Evolutionary conservation across 371 early-diverging fungal species (phyloP).

Genomic region (Circinella minor): DNA sequence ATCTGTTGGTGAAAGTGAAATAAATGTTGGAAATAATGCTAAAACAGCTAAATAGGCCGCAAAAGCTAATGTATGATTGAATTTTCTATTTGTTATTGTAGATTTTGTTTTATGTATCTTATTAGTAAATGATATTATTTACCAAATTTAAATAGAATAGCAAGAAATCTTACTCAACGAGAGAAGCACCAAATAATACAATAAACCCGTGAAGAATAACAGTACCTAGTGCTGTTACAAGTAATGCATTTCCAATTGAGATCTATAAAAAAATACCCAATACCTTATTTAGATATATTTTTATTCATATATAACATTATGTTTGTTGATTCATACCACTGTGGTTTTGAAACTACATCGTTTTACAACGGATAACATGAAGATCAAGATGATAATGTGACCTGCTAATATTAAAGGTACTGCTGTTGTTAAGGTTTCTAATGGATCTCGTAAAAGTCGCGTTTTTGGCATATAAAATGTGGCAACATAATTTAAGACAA

Average conservation of each 20-base stretch:
- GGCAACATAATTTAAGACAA: conserved; percentile 34
- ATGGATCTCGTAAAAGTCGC: conserved; percentile 43
- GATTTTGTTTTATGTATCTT: not conserved
- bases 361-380: conserved; percentile 25
- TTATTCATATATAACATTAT: not conserved
- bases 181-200: conserved; percentile 49
- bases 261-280: conserved; percentile 15
- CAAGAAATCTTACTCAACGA: conserved; percentile 34
- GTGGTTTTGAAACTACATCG: conserved; percentile 12
- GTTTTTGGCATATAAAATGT: conserved; percentile 42
- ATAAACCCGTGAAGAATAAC: conserved; percentile 36
- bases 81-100: conserved; percentile 24
- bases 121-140: too few species aligned
- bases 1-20: conserved; percentile 24
- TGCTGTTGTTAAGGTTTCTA: conserved; percentile 37
- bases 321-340: conserved; percentile 6
- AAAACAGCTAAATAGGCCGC: conserved; percentile 46
- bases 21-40: conserved; percentile 40
- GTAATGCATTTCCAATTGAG: conserved; percentile 31
- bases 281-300: not conserved
- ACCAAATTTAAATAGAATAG: too few species aligned
- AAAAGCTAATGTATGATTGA: conserved; percentile 43
- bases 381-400: conserved; percentile 30
- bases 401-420: conserved; percentile 41
- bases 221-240: conserved; percentile 24